Conservation (phyloP, 2,329 filamentous ascomycete genomes). For the Aspergillus fructus region DNA sequence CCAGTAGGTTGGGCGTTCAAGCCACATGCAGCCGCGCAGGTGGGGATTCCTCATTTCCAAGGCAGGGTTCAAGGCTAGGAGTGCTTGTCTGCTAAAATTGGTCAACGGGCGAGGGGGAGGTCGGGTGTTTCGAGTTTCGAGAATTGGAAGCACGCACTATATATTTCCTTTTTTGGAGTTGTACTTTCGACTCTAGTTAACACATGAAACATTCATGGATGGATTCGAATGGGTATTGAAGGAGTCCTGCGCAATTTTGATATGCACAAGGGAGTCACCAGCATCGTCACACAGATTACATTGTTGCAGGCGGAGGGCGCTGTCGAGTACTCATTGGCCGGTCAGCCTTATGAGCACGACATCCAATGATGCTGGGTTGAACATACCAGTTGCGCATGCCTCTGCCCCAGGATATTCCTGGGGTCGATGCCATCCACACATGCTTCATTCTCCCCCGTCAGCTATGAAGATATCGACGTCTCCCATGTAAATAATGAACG, state of each 20-base stretch:
- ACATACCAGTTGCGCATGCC: too few relatives aligned
- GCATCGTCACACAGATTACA: too few relatives aligned
- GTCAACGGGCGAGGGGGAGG: background rate
- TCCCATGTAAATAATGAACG: too few relatives aligned
- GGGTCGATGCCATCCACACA: too few relatives aligned
- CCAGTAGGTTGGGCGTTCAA: background rate
- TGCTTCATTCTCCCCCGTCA: too few relatives aligned
- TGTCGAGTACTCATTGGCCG: background rate
- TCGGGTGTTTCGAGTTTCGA: background rate
- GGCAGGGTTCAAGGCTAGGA: background rate
- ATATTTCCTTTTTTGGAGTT: background rate
- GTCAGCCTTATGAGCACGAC: background rate
- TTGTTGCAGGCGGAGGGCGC: background rate
- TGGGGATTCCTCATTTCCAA: background rate
- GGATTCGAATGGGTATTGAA: background rate
- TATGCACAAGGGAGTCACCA: background rate
- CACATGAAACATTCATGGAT: background rate
- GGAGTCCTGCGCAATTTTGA: background rate
- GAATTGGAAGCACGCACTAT: background rate
- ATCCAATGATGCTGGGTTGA: background rate
- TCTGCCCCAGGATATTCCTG: too few relatives aligned
- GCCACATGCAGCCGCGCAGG: constrained; percentile 4
- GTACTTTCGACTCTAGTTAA: background rate
- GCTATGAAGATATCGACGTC: too few relatives aligned
- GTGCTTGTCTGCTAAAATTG: background rate